Base-by-base conservation (phyloP, 352 stramenopile species). In the Globisporangium cystogenes region DNA sequence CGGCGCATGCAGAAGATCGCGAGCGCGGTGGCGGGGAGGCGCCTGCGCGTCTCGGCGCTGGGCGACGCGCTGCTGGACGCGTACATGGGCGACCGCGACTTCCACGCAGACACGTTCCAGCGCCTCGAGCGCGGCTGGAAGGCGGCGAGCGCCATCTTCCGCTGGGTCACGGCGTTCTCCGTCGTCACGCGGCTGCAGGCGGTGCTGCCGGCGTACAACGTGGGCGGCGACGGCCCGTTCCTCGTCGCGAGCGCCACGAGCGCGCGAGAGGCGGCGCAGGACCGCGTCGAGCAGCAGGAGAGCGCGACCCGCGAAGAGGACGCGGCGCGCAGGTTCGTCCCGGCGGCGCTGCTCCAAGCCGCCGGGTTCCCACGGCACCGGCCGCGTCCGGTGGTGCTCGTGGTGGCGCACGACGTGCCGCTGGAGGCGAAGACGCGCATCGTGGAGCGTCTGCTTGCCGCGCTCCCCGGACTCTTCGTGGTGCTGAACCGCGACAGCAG, bases 391-490 rank as follows among this genome's bases (percentile, higher is more conserved):
- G 65, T 94, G 46, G 12, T 94, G 18, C 40, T 96, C 16, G 74
- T 93, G 7, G 52, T 94, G 4, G 70, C 74, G 0, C 67, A 71
- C n/a, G 86, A 94, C 42, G 53, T 94, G 3, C 86, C 86, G 11
- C n/a, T 26, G 12, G 49, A 60, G 4, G 63, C 82, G 10, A 71
- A 67, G 35, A 10, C 29, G 7, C 3, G 37, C 1, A 67, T 96
- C 24, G 36, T 89, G 6, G 49, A 69, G 0, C 62, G 74, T 3
- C 36, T 93, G 0, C 58, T 78, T 20, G 31, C 27, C 0, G 47
- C 65, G 33, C 74, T 96, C 14, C 86, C 83, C 5, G 86, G 86
- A 2, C 59, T 86, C 7, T 96, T 96, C 44, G 53, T 90, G 33
- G 60, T 73, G 20, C 64, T 96, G 33, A 85, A 85, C 27, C 78